These are phyloP conservation scores for Cladosporium sp. DNA, from an alignment of 2,329 filamentous ascomycete genomes.

Conservation along the genomic window DNA sequence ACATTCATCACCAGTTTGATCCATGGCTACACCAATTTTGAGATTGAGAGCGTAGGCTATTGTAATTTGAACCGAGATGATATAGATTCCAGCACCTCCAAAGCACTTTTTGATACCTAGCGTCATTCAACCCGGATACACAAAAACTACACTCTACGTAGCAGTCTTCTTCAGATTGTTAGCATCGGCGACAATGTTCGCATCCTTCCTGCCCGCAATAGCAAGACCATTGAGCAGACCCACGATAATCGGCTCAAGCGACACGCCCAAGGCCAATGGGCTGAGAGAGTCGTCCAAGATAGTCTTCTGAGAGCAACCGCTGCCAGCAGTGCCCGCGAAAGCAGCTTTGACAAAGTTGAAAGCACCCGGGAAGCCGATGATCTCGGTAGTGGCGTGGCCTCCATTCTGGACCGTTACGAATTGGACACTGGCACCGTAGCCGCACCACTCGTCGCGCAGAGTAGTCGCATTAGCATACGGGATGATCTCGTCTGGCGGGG, in stretches of 20 bases:
- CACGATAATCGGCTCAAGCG: conserved; percentile 25
- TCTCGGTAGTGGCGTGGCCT: conserved; percentile 25
- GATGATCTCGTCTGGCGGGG: conserved; percentile 25
- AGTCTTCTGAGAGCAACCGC: conserved; percentile 19
- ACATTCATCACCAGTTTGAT: no score
- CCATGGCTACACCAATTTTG: no score
- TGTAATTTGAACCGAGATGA: no score
- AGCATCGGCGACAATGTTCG: conserved; percentile 15
- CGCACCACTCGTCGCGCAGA: conserved; percentile 24
- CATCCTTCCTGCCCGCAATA: conserved; percentile 19
- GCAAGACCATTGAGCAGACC: conserved; percentile 21
- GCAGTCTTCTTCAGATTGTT: conserved; percentile 1
- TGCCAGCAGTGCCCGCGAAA: conserved; percentile 20
- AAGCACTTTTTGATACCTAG: no score
- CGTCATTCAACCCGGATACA: no score
- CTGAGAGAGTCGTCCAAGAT: conserved; percentile 17
- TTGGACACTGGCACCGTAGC: conserved; percentile 22
- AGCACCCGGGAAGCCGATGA: conserved; percentile 21
- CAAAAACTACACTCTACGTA: no score
- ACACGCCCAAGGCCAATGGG: conserved; percentile 21
- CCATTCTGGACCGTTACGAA: conserved; percentile 25
- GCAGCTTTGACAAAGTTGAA: conserved; percentile 24
- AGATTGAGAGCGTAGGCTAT: no score
- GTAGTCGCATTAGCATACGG: conserved; percentile 27
- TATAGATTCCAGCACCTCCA: no score